These are phyloP conservation scores for Rhizopus arrhizus DNA, from an alignment of 371 early-diverging fungal genomes.

Conservation along the genomic window DNA sequence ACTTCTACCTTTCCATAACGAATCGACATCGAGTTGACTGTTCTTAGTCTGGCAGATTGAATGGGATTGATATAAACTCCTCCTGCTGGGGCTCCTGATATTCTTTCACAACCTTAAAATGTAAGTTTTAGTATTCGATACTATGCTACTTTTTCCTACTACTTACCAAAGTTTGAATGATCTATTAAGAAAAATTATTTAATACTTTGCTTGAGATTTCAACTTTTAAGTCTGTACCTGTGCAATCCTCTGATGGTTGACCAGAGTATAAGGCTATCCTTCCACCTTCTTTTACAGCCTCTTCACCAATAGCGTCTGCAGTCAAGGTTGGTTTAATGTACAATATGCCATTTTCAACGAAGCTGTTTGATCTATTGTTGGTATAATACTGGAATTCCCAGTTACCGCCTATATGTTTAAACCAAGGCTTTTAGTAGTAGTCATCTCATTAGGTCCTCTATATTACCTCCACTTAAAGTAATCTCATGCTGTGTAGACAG, in stretches of 20 bases:
- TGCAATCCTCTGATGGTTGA: slow-evolving; percentile 37
- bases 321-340: slow-evolving; percentile 71
- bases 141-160: neutral
- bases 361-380: slow-evolving; percentile 67
- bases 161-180: slow-evolving; percentile 43
- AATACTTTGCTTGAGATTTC: too few relatives aligned
- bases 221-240: slow-evolving; percentile 22
- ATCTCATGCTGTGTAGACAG: slow-evolving; percentile 49
- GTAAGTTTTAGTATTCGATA: neutral
- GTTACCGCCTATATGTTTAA: slow-evolving; percentile 39
- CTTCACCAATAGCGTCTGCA: slow-evolving; percentile 35
- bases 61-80: slow-evolving; percentile 69
- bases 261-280: slow-evolving; percentile 43
- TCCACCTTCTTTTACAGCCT: slow-evolving; percentile 38
- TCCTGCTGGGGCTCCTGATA: slow-evolving; percentile 44
- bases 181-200: slow-evolving; percentile 14
- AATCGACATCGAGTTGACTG: slow-evolving; percentile 52
- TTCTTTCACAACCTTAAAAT: slow-evolving; percentile 56
- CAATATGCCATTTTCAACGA: slow-evolving; percentile 64
- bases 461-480: slow-evolving; percentile 50
- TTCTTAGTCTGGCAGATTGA: slow-evolving; percentile 61
- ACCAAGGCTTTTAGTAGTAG: too few relatives aligned
- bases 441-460: too few relatives aligned
- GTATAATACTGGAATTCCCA: slow-evolving; percentile 64
- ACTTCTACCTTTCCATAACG: slow-evolving; percentile 69